Conservation (phyloP, 1,284 basidiomycete genomes). For the Cerioporus squamosus region DNA sequence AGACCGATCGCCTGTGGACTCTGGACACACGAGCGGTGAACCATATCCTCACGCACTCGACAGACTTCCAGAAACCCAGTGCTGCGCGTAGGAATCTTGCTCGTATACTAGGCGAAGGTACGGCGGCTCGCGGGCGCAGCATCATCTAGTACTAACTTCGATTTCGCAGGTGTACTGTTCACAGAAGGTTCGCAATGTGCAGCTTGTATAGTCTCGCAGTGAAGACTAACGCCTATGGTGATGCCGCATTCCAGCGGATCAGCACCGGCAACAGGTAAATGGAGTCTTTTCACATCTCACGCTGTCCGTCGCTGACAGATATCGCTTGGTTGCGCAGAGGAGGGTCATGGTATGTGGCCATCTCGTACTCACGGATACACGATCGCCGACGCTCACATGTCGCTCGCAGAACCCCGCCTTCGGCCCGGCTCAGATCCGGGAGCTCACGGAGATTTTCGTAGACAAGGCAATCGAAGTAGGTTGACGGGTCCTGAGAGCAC, state of each 20-base stretch:
- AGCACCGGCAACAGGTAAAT: conserved; percentile 21
- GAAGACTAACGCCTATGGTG: too few relatives aligned
- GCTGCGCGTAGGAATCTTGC: conserved; percentile 26
- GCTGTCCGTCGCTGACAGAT: not conserved
- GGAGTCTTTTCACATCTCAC: too few relatives aligned
- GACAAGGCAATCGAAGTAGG: conserved; percentile 52
- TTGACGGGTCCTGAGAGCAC: not conserved
- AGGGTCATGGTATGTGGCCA: conserved; percentile 13
- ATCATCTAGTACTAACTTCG: not conserved
- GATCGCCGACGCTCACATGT: too few relatives aligned
- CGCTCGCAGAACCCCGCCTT: conserved; percentile 58
- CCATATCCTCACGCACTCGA: conserved; percentile 41
- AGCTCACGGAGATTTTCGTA: conserved; percentile 58
- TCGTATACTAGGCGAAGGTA: conserved; percentile 36
- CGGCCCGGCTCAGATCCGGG: conserved; percentile 54
- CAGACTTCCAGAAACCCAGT: conserved; percentile 39
- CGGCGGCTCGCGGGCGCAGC: not conserved
- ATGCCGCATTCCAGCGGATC: conserved; percentile 1
- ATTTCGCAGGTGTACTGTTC: conserved; percentile 11
- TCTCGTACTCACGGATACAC: not conserved
- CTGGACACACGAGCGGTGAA: conserved; percentile 37
- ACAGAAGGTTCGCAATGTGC: conserved; percentile 9
- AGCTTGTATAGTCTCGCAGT: not conserved
- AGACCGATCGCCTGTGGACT: conserved; percentile 49
- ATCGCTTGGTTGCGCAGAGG: conserved; percentile 3